Evolutionary conservation across 139 green algal genomes (phyloP).

Genomic region (Chlorokybus atmophyticus): DNA sequence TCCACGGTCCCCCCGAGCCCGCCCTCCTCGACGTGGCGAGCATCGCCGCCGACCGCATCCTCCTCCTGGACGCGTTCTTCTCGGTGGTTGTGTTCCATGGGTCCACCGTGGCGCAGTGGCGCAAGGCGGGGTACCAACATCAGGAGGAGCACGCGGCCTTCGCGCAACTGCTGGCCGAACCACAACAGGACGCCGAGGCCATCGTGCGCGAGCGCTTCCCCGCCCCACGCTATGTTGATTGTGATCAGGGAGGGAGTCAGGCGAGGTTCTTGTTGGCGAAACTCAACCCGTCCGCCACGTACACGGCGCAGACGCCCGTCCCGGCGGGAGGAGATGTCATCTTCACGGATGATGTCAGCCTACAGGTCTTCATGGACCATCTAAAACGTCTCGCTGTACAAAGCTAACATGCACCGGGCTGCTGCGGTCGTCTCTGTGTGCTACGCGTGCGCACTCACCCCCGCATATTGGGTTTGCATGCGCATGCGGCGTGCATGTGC

Average conservation of each 20-base stretch:
- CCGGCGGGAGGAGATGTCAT: constrained; percentile 41
- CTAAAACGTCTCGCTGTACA: constrained; percentile 32
- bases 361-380: constrained; percentile 49
- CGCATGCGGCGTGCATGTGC: too few relatives aligned
- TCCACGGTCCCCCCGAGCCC: constrained; percentile 58
- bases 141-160: constrained; percentile 83
- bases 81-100: constrained; percentile 70
- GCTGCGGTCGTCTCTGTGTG: too few relatives aligned
- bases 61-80: constrained; percentile 96
- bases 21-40: constrained; percentile 90
- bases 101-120: constrained; percentile 77
- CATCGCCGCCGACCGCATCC: constrained; percentile 80
- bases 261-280: constrained; percentile 92
- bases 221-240: constrained; percentile 79
- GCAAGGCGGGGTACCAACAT: constrained; percentile 70
- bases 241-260: constrained; percentile 73
- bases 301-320: constrained; percentile 43
- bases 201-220: constrained; percentile 73
- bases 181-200: constrained; percentile 43
- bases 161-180: constrained; percentile 56
- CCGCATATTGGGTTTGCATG: too few relatives aligned
- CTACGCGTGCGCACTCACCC: too few relatives aligned
- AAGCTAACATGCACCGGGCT: too few relatives aligned
- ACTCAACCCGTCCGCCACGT: constrained; percentile 87
- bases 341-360: constrained; percentile 51